These are phyloP conservation scores for Hortiboletus campestris DNA, from an alignment of 768 basidiomycete genomes.

Conservation along the genomic window DNA sequence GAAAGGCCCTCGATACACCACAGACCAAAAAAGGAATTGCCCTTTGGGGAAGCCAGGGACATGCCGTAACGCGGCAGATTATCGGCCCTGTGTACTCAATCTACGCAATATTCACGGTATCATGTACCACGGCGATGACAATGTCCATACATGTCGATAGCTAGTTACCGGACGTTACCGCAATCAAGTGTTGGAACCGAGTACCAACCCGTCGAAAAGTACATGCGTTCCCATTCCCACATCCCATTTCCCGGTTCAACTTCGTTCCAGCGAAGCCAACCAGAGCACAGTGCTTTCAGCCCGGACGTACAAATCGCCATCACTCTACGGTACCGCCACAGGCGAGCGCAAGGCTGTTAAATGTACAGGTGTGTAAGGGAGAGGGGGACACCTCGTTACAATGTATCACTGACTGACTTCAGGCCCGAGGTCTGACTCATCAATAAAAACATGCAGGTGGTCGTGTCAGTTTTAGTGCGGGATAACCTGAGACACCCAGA, in stretches of 20 bases:
- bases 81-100: conserved; percentile 29
- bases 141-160: background rate
- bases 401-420: background rate
- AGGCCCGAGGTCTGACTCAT: conserved; percentile 7
- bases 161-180: background rate
- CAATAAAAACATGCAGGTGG: background rate
- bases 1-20: conserved; percentile 9
- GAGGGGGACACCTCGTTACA: background rate
- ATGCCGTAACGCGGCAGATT: conserved; percentile 29
- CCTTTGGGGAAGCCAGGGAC: conserved; percentile 24
- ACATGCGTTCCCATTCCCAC: background rate
- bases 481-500: conserved; percentile 3
- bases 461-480: background rate
- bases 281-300: background rate
- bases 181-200: background rate
- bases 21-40: conserved; percentile 21
- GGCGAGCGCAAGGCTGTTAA: conserved; percentile 1
- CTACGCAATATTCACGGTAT: conserved; percentile 1
- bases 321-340: conserved; percentile 4
- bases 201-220: background rate
- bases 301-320: background rate
- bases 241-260: background rate
- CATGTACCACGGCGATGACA: conserved; percentile 12
- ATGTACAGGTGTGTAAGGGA: too few species aligned
- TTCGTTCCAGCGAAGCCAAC: background rate